Base-by-base conservation (phyloP, 169 alveolate genomes). In the Eimeria falciformis region DNA sequence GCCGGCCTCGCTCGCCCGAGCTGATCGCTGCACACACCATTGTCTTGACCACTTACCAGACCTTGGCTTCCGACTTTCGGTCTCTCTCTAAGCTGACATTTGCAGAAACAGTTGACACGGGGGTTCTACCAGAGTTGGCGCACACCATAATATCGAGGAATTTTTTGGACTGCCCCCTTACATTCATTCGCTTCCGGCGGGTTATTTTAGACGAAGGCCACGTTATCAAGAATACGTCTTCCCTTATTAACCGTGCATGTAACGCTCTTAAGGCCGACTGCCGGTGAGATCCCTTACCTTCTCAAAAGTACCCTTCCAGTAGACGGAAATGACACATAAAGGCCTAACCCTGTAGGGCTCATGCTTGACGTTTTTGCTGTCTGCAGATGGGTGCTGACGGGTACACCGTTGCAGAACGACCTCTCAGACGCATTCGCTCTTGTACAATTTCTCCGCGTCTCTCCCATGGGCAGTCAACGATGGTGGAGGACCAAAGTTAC, bases 321-420 rank as follows among this genome's bases (percentile, higher is more conserved):
- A 29, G 11, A 65, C 12, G 77, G 23, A 12, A 65, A 65, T 0
- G 12, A 14, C 77, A 9, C 23, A 27, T 12, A 12, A 50, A 50
- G 23, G 62, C 62, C 62, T 0, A 12, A 50, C 18, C 23, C 62
- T 45, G 6, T 47, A 40, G 45, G 21, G 23, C 33, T 45, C 27
- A 58, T 6, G 45, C 46, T 47, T 25, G 27, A 14, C 62, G 9
- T 23, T 3, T 40, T 33, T 45, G 65, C 68, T 25, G 45, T 58
- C 43, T 27, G 3, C 95, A 96, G 97, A 91, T 96, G 98, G 97
- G 94, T 96, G 90, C 93, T 97, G 94, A 97, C 99, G 27, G 99
- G 99, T 53, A 97, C 99, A 23, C 99, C 99, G 12, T 93, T 98
- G 53, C 97, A 97, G 89, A 98, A 98, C 94, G 95, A 97, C 55